Conservation (phyloP, 805 yeast genomes). For the Brettanomyces sp. region DNA sequence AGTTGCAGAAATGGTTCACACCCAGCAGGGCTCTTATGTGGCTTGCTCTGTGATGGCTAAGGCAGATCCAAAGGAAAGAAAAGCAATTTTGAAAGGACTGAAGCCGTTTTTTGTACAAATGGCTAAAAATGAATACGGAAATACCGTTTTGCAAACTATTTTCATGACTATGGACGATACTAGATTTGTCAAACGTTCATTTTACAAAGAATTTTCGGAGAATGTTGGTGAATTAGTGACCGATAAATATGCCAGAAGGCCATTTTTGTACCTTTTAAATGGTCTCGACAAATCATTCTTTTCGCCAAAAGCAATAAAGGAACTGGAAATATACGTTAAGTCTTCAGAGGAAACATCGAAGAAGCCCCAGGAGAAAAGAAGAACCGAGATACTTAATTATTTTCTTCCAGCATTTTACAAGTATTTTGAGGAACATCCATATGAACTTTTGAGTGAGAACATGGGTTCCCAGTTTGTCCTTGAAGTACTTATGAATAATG, state of each 20-base stretch:
- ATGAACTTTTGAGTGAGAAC: slow-evolving; percentile 51
- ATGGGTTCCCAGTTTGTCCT: slow-evolving; percentile 77
- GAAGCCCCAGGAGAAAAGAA: slow-evolving; percentile 72
- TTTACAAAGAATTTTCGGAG: slow-evolving; percentile 48
- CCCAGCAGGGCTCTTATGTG: slow-evolving; percentile 89
- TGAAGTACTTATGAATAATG: slow-evolving; percentile 54
- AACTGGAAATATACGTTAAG: slow-evolving; percentile 50
- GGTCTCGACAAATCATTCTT: slow-evolving; percentile 80
- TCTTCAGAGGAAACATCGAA: slow-evolving; percentile 66
- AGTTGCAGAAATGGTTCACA: slow-evolving; percentile 89
- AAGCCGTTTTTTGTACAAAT: slow-evolving; percentile 69
- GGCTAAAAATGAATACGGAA: slow-evolving; percentile 80
- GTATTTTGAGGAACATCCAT: slow-evolving; percentile 40
- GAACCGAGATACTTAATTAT: slow-evolving; percentile 53
- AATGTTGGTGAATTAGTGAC: slow-evolving; percentile 44
- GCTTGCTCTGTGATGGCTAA: slow-evolving; percentile 72
- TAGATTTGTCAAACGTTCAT: slow-evolving; percentile 66
- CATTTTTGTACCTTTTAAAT: slow-evolving; percentile 68
- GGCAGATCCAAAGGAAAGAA: slow-evolving; percentile 90
- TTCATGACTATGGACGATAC: slow-evolving; percentile 92
- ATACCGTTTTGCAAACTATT: slow-evolving; percentile 65
- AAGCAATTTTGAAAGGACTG: slow-evolving; percentile 59
- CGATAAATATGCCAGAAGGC: slow-evolving; percentile 80
- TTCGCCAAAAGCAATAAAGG: slow-evolving; percentile 55
- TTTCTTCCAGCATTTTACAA: slow-evolving; percentile 61